Evolutionary conservation across 148 eudicot species (phyloP).

Genomic region (Agrostemma githago): DNA sequence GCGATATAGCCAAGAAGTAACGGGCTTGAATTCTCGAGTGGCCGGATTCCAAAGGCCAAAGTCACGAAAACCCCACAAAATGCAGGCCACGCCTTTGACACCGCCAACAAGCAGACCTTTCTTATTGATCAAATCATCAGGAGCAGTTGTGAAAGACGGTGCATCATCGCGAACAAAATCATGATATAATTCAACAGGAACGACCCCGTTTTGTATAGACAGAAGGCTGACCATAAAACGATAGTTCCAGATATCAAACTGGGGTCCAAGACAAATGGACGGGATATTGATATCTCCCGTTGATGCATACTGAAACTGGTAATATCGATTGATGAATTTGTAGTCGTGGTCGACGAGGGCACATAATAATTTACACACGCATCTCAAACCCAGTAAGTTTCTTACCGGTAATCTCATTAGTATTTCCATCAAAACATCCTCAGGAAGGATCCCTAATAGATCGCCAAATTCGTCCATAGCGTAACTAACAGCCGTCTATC

Average conservation of each 20-base stretch:
- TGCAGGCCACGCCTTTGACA: slow-evolving; percentile 15
- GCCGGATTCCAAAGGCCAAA: slow-evolving; percentile 23
- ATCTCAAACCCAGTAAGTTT: slow-evolving; percentile 14
- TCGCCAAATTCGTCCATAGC: too few relatives aligned
- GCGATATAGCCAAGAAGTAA: not conserved
- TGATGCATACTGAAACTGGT: not conserved
- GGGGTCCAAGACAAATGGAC: not conserved
- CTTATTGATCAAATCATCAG: not conserved
- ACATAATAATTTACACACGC: slow-evolving; percentile 17
- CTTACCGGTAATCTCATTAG: slow-evolving; percentile 8
- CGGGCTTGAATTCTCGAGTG: slow-evolving; percentile 15
- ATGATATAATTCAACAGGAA: not conserved
- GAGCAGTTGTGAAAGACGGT: not conserved
- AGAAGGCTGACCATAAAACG: not conserved
- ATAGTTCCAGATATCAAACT: too few relatives aligned
- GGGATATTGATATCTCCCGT: slow-evolving; percentile 8
- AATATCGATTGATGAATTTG: slow-evolving; percentile 5
- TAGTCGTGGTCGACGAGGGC: not conserved
- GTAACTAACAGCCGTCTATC: too few relatives aligned
- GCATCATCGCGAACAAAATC: slow-evolving; percentile 6
- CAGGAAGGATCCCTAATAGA: not conserved
- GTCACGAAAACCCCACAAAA: not conserved
- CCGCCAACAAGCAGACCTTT: not conserved
- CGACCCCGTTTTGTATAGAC: not conserved
- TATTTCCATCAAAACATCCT: slow-evolving; percentile 13